Base-by-base conservation (phyloP, 257 asterid genomes). In the Gentiana straminea region DNA sequence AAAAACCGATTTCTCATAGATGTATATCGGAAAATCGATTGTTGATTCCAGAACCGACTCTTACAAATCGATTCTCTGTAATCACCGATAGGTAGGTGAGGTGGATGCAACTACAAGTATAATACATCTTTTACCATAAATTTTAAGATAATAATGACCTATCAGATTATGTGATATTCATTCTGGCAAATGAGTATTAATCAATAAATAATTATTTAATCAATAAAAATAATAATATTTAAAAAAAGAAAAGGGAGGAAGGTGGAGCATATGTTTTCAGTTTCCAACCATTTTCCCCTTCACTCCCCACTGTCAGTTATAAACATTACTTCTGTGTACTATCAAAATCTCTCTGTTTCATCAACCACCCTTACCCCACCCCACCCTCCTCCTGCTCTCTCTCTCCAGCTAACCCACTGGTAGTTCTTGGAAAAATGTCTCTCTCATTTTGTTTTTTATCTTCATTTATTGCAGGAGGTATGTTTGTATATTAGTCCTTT, bases 391-490 rank as follows among this genome's bases (percentile, higher is more conserved):
- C 39, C 50, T 5, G n/a, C 49, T 32, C 13, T 13, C 8, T 33
- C 53, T 43, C 41, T 51, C 35, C 34, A 12, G 15, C 50, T 54
- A 24, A 24, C 24, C 24, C 24, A 24, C 24, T 24, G 24, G 24
- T 24, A 24, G 24, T 24, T 24, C 24, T 24, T 24, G 24, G 24
- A 24, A 24, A 24, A 24, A 59, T 62, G 81, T 57, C 66, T 57
- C 67, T 57, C 46, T 58, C 70, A 36, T 56, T 63, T 37, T 33
- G 32, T 45, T 55, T 52, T 44, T 58, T 56, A 13, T 45, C 63
- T 60, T 62, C 75, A 33, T 38, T 61, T 53, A 51, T 65, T 46
- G 44, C 49, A 67, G 56, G 71, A 70, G 85, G 82, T 79, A 67
- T 66, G 58, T 49, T 33, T 11, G 46, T 57, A 7, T 36, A 39